Conservation (phyloP, 192 early-diverging fungal species). For the Rhizoclosmatium globosum region DNA sequence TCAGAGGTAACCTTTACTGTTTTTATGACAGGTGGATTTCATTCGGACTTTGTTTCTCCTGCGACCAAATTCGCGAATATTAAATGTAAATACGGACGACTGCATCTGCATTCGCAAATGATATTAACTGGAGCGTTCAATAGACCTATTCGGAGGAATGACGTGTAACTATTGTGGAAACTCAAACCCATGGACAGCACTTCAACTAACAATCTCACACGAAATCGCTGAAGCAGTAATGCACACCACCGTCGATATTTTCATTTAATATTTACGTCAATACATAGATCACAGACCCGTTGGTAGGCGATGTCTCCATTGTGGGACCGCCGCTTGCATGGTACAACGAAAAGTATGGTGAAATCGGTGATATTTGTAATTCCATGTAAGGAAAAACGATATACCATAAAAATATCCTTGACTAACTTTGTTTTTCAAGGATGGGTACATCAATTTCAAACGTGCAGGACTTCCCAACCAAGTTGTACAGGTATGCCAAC, state of each 20-base stretch:
- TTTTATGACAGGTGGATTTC: constrained; percentile 31
- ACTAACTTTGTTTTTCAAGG: not conserved
- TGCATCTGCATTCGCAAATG: not conserved
- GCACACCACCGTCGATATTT: not conserved
- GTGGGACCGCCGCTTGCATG: constrained; percentile 34
- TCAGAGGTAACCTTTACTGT: not conserved
- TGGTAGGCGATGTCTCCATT: constrained; percentile 7
- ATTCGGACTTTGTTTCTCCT: constrained; percentile 27
- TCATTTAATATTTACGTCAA: not conserved
- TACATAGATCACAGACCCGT: constrained; percentile 27
- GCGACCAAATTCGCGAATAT: constrained; percentile 14
- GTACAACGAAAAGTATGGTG: constrained; percentile 33
- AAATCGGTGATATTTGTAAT: constrained; percentile 36
- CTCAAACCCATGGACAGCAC: constrained; percentile 34
- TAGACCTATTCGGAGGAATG: constrained; percentile 26
- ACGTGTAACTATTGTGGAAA: constrained; percentile 36
- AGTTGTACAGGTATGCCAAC: constrained; percentile 20
- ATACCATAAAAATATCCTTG: not conserved
- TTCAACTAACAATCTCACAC: constrained; percentile 34
- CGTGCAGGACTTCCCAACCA: constrained; percentile 5
- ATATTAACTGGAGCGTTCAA: not conserved
- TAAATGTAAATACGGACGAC: constrained; percentile 8
- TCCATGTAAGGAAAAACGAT: constrained; percentile 13
- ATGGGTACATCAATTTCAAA: constrained; percentile 14
- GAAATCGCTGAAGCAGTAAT: constrained; percentile 36